Base-by-base conservation (phyloP, 1,284 basidiomycete genomes). In the Ceratobasidium sp. region DNA sequence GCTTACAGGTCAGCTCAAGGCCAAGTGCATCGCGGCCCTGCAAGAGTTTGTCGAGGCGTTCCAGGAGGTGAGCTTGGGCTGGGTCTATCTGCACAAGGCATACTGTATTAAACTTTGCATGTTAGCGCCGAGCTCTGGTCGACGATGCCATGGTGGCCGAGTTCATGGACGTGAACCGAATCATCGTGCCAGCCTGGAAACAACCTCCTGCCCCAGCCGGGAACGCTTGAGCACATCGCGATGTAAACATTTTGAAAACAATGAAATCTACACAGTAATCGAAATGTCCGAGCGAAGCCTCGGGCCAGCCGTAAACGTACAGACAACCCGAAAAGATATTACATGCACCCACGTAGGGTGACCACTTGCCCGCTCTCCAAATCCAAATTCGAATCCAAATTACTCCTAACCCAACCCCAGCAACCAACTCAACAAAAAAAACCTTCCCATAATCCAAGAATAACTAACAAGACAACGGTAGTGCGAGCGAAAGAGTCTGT, bases 1-100 rank as follows among this genome's bases (percentile, higher is more conserved):
- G 76, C 86, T 98, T 74, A 98, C 96, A 0, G 95, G 96, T 9
- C 91, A 99, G 82, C 85, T 99, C 78, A 99, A 99, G 85, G 90
- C 90, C 29, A 90, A 86, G 81, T 98, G 95, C 81, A 98, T 99
- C 77, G 87, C 88, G 68, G 81, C 92, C 73, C 82, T 99, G 43
- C 96, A 98, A 81, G 84, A 88, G 58, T 93, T 98, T 76, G 93
- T 98, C 37, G 87, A 87, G 66, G 88, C 86, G 0, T 99, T 99
- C 87, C 97, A 99, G 84, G 92, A 93, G 83, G 96, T 94, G 77
- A 66, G 86, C 80, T 24, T 74, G 14, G 64, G 74, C 41, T n/a
- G 11, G n/a, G 5, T 31, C 27, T 49, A 48, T 16, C 37, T 29
- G 19, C 34, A 31, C 39, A 2, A 8, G 22, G 51, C 24, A 8